Evolutionary conservation across 2,329 filamentous ascomycete genomes (phyloP), one percentile per base, ranked within the genome.

Genomic region (Fusarium sarcochroum): DNA sequence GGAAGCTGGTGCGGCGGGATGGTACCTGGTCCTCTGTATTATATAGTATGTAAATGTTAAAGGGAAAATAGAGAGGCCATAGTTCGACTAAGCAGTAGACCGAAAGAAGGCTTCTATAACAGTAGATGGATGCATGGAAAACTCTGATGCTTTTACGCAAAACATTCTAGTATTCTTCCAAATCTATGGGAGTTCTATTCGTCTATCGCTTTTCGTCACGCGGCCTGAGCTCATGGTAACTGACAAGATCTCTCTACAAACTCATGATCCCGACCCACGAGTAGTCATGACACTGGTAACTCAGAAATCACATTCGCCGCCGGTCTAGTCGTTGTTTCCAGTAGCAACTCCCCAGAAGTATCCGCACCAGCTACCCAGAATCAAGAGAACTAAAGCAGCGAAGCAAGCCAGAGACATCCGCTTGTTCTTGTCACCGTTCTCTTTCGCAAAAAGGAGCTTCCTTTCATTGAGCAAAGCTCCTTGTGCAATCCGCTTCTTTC

Each of bases 281-380:
- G 15, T 5, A 7, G 3, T 18, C 5, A 0, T 30, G 3, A 32
- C 7, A 6, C 3, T 6, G 7, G 4, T 3, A 46, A 46, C 8
- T 8, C 0, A 17, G 0, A 46, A 0, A 0, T 11, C 18, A 5
- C n/a, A 17, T 13, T 5, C 8, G 4, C 8, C 2, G 3, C 23
- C 7, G 8, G 15, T 4, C 10, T 42, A 57, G 6, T 34, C 45
- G 4, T 51, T 57, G 10, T 57, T 42, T 21, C 53, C 53, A n/a
- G 53, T 57, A 1, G 53, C 53, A n/a, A 42, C 46, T 0, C 37
- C 53, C 46, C 46, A 57, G 20, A 57, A 50, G 18, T 50, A 51
- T 14, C 45, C 53, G 6, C 45, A 50, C 53, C 53, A 56, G 21
- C 53, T 51, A 23, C 53, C 53, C 1, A 56, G 27, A 7, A 56